These are phyloP conservation scores for Thelonectria blattea DNA, from an alignment of 2,329 filamentous ascomycete species.

Conservation along the genomic window DNA sequence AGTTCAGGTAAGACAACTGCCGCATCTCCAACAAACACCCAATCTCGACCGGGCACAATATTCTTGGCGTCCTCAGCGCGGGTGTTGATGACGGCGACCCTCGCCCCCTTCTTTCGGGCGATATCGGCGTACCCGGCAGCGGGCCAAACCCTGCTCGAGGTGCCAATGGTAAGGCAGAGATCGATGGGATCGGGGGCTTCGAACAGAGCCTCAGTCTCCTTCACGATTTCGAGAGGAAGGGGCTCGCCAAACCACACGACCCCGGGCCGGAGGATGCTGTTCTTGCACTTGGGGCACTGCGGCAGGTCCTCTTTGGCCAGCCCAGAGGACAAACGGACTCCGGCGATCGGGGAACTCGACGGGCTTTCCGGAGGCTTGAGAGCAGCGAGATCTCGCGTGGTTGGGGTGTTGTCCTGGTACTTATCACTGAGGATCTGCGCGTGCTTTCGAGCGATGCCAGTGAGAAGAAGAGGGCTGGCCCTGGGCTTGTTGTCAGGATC, in stretches of 20 bases:
- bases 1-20: constrained; percentile 20
- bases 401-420: background rate
- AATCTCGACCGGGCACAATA: constrained; percentile 12
- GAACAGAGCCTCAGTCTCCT: constrained; percentile 68
- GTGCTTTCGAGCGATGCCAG: background rate
- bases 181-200: constrained; percentile 28
- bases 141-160: constrained; percentile 73
- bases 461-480: background rate
- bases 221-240: constrained; percentile 65
- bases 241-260: constrained; percentile 84
- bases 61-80: constrained; percentile 52
- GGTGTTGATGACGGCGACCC: constrained; percentile 76
- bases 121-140: constrained; percentile 72
- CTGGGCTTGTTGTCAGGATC: background rate
- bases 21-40: constrained; percentile 27
- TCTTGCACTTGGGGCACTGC: constrained; percentile 9
- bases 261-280: constrained; percentile 69
- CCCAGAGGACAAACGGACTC: background rate
- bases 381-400: background rate
- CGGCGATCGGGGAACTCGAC: background rate
- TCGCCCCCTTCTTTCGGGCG: constrained; percentile 66
- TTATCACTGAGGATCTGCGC: background rate
- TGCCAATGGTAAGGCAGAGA: constrained; percentile 55
- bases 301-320: background rate
- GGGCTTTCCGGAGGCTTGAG: background rate